Percentiles rank a stretch among this genome's conserved stretches.
These are phyloP conservation scores for Phytopythium cucurbitacearum DNA, from an alignment of 352 stramenopile genomes.

Conservation along the genomic window DNA sequence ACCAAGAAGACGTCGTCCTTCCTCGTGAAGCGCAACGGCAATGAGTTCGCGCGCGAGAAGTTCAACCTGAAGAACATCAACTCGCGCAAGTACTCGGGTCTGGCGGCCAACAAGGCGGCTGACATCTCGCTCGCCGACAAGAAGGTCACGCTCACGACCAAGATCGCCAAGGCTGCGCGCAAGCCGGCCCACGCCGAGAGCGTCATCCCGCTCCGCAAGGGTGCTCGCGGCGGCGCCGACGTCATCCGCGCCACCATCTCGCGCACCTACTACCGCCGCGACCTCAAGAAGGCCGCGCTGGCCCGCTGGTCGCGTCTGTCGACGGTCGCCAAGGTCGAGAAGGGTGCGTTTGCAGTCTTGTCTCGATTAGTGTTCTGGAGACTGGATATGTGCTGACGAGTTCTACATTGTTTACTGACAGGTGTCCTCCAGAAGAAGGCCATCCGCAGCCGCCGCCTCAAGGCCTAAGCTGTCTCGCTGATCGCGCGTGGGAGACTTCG, in stretches of 20 bases:
- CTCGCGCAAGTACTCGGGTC: constrained; percentile 95
- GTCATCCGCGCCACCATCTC: constrained; percentile 88
- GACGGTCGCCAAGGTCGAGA: constrained; percentile 86
- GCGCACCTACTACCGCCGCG: constrained; percentile 84
- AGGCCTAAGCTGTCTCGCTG: constrained; percentile 49
- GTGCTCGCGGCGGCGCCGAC: constrained; percentile 73
- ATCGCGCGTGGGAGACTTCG: constrained; percentile 12
- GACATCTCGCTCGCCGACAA: constrained; percentile 89
- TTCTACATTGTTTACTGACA: constrained; percentile 7
- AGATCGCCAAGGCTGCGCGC: constrained; percentile 66
- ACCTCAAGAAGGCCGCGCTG: constrained; percentile 83
- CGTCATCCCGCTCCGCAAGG: constrained; percentile 79
- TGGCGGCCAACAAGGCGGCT: constrained; percentile 92
- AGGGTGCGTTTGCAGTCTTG: constrained; percentile 39
- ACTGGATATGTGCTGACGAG: neutral
- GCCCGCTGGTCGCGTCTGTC: constrained; percentile 85
- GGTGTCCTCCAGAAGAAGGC: constrained; percentile 78
- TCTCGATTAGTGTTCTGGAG: constrained; percentile 4
- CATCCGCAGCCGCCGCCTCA: constrained; percentile 78
- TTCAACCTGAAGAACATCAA: constrained; percentile 96
- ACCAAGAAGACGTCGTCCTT: constrained; percentile 96
- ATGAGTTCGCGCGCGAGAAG: constrained; percentile 91
- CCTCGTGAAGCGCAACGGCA: constrained; percentile 91
- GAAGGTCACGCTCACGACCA: constrained; percentile 83
- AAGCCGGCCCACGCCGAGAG: constrained; percentile 74